These are phyloP conservation scores for Flaveria robusta DNA, from an alignment of 129 eudicot species.

Conservation along the genomic window DNA sequence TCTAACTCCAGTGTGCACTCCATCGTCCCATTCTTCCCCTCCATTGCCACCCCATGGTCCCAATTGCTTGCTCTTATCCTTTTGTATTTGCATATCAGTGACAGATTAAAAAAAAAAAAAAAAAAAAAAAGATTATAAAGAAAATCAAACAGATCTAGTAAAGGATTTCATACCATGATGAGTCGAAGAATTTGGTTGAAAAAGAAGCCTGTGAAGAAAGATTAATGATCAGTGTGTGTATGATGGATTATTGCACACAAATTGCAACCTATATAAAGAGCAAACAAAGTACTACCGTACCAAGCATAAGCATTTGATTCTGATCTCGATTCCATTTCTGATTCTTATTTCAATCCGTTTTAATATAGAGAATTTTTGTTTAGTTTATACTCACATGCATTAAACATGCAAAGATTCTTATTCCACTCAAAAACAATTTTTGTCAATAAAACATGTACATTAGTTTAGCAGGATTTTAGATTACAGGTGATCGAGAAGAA, in stretches of 20 bases:
- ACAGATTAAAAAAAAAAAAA: no score
- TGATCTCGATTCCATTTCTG: neutral
- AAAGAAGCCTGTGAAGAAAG: neutral
- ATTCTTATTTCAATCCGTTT: no score
- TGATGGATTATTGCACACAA: neutral
- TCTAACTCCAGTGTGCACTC: slow-evolving; percentile 51
- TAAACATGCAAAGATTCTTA: slow-evolving; percentile 6
- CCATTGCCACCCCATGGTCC: slow-evolving; percentile 89
- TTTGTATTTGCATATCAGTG: neutral
- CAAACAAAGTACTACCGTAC: slow-evolving; percentile 2
- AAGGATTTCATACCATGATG: neutral
- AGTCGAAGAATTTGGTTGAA: neutral
- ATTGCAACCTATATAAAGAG: slow-evolving; percentile 1
- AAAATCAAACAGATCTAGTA: no score
- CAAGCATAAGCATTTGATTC: slow-evolving; percentile 8
- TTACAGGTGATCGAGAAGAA: neutral
- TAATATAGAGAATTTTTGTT: no score
- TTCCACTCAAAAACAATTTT: neutral
- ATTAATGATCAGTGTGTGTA: neutral
- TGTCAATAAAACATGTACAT: neutral
- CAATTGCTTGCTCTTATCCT: slow-evolving; percentile 33
- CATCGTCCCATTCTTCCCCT: slow-evolving; percentile 62
- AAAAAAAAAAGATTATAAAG: no score
- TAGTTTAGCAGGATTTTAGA: neutral
- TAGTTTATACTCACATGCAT: neutral